Evolutionary conservation across 2,329 filamentous ascomycete genomes (phyloP).

Genomic region (Furcasterigmium furcatum): DNA sequence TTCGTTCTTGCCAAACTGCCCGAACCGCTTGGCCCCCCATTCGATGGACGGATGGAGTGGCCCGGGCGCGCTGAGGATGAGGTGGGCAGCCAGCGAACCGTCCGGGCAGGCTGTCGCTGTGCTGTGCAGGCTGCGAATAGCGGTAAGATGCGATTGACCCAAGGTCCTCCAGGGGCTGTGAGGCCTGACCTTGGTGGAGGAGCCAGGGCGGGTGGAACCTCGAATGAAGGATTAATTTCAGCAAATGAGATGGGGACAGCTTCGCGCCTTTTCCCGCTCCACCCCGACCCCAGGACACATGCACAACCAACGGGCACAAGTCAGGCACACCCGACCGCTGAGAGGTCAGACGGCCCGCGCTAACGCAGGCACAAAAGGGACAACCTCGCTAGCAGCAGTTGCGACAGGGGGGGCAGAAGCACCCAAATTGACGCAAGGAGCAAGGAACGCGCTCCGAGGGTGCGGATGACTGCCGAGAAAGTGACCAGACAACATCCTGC

Average conservation of each 20-base stretch:
- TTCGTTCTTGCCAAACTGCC: slow-evolving; percentile 5
- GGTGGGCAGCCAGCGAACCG: background rate
- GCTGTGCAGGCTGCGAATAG: too few relatives aligned
- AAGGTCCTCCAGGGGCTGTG: too few relatives aligned
- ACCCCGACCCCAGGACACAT: background rate
- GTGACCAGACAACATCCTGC: too few relatives aligned
- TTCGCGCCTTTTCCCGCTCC: background rate
- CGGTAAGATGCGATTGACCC: background rate
- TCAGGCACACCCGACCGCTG: slow-evolving; percentile 8
- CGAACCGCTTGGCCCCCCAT: too few relatives aligned
- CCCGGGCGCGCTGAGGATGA: too few relatives aligned
- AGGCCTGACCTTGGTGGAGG: too few relatives aligned
- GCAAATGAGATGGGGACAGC: slow-evolving; percentile 9
- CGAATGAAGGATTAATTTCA: slow-evolving; percentile 16
- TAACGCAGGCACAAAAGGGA: slow-evolving; percentile 2
- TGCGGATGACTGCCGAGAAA: background rate
- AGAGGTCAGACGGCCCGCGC: slow-evolving; percentile 6
- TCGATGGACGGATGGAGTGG: too few relatives aligned
- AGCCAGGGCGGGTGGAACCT: slow-evolving; percentile 7
- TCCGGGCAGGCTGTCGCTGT: background rate
- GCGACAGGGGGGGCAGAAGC: too few relatives aligned
- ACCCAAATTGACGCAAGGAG: slow-evolving; percentile 6
- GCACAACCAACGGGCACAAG: slow-evolving; percentile 1
- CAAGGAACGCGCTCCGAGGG: slow-evolving; percentile 12
- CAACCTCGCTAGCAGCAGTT: too few relatives aligned